Evolutionary conservation across 2,329 filamentous ascomycete species (phyloP).

Genomic region (Penicillium hesseltinei): DNA sequence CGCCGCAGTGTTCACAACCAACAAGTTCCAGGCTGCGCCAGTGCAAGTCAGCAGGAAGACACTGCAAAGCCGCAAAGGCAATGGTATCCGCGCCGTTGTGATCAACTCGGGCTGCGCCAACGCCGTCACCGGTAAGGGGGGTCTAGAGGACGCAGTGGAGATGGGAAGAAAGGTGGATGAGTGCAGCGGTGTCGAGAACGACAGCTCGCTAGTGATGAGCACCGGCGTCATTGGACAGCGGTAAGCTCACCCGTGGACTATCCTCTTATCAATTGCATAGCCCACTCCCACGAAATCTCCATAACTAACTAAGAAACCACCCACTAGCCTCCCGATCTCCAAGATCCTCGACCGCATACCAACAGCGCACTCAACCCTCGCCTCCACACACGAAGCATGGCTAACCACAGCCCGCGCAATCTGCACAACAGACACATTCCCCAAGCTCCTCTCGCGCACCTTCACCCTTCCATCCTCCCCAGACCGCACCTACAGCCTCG

Average conservation of each 20-base stretch:
- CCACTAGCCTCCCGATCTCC: slow-evolving; percentile 71
- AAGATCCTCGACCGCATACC: slow-evolving; percentile 87
- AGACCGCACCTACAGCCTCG: slow-evolving; percentile 73
- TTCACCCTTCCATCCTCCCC: slow-evolving; percentile 83
- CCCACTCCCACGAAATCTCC: not conserved
- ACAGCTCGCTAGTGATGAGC: slow-evolving; percentile 90
- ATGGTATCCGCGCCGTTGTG: slow-evolving; percentile 75
- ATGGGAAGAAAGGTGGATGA: slow-evolving; percentile 81
- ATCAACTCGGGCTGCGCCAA: slow-evolving; percentile 97
- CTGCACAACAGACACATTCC: slow-evolving; percentile 98
- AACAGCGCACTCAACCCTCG: slow-evolving; percentile 67
- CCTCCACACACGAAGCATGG: slow-evolving; percentile 80
- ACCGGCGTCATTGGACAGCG: slow-evolving; percentile 96
- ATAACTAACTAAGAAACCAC: slow-evolving; percentile 1
- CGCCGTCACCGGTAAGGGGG: slow-evolving; percentile 88
- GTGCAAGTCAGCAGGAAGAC: slow-evolving; percentile 80
- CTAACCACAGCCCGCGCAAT: slow-evolving; percentile 82
- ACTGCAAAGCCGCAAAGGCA: slow-evolving; percentile 63
- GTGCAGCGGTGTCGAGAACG: slow-evolving; percentile 53
- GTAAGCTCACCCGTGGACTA: slow-evolving; percentile 38
- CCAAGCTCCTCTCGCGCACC: slow-evolving; percentile 82
- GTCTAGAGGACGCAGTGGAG: slow-evolving; percentile 77
- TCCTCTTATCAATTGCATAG: no score
- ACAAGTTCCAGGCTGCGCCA: slow-evolving; percentile 95
- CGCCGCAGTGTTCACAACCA: slow-evolving; percentile 94